phyloP scores from a whole-genome alignment of 495 filamentous ascomycete genomes.

The Neurospora sp. region DNA sequence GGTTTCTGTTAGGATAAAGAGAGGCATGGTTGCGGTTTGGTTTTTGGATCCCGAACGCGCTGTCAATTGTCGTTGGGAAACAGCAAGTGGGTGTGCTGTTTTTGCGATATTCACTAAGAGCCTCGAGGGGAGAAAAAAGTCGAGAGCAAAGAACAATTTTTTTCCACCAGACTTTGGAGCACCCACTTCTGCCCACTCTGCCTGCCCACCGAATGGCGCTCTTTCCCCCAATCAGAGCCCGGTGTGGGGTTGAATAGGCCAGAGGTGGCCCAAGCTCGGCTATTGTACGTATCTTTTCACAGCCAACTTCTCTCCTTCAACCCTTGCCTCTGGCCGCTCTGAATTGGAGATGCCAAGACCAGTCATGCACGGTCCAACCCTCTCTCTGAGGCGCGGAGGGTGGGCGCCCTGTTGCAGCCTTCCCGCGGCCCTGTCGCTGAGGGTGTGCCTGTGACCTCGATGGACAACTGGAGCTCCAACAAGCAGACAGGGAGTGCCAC shows the following conservation, averaged over 20 bases:
- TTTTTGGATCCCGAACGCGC: constrained; percentile 13
- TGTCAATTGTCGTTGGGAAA: constrained; percentile 20
- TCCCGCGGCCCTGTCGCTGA: not conserved
- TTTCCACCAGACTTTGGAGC: constrained; percentile 19
- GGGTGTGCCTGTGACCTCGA: not conserved
- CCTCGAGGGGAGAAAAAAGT: constrained; percentile 22
- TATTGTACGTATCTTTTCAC: not conserved
- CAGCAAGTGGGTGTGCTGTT: constrained; percentile 20
- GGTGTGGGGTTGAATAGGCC: not conserved
- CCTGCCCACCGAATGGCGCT: not conserved
- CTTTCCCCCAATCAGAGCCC: not conserved
- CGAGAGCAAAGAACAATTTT: constrained; percentile 23
- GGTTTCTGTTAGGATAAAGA: constrained; percentile 83
- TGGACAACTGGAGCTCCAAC: not conserved
- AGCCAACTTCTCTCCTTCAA: not conserved
- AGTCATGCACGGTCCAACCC: not conserved
- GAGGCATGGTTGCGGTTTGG: constrained; percentile 46
- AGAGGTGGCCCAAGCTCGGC: not conserved
- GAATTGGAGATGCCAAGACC: not conserved
- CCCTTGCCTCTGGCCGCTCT: not conserved
- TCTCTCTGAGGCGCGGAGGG: not conserved
- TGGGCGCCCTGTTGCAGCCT: not conserved
- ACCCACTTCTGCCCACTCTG: not conserved
- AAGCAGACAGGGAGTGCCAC: constrained; percentile 4
- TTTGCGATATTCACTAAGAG: constrained; percentile 14